A percentile compares a stretch with the other conserved stretches of the same genome.
These are phyloP conservation scores for Triticum aestivum DNA, from an alignment of 176 grass and related monocot species.

Conservation along the genomic window IWGSC_CS_RefSeq_v2.1 NC_057809.1:144586865-144587364, in stretches of 20 bases:
- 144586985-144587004: background rate
- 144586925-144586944: background rate
- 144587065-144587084: background rate
- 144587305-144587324: no score
- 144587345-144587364: no score
- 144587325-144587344: no score
- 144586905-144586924: conserved; percentile 33
- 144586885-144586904: background rate
- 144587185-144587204: no score
- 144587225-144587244: no score
- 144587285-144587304: background rate
- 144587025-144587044: background rate
- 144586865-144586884: background rate
- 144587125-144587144: background rate
- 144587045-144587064: background rate
- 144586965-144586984: background rate
- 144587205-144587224: no score
- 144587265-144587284: no score
- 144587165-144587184: background rate
- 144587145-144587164: background rate
- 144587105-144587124: background rate
- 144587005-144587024: background rate
- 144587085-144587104: background rate
- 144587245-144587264: no score
- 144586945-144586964: background rate